Evolutionary conservation across 1,284 basidiomycete species (phyloP), one percentile per base, ranked within the genome.

Genomic region (Austroboletus rostrupii): DNA sequence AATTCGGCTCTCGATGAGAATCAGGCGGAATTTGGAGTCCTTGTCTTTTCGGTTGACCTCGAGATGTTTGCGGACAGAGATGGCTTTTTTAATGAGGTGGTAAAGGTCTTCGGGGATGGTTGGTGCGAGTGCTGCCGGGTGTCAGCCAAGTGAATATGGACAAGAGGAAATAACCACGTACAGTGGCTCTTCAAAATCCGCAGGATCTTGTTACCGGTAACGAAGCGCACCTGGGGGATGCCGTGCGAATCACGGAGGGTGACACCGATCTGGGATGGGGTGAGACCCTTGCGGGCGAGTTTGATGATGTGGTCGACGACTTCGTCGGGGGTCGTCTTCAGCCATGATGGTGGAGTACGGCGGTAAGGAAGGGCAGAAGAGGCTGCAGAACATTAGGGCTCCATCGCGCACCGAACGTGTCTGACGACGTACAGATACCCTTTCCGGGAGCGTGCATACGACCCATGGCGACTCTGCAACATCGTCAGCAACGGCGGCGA

Each of bases 81-180:
- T 95, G 71, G 96, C 96, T 87, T 98, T 98, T 88, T 98, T 98
- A 83, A 98, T 90, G 72, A 97, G 87, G 85, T 94, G 89, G 90
- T 93, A 97, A 56, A 98, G 88, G 83, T 98, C 96, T 85, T 99
- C 96, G 65, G 96, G 96, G 78, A 98, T 93, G 76, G 87, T 83
- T 68, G 95, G 95, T 71, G 89, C 95, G 75, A 98, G 90, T 77
- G 92, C 92, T 95, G 45, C 53, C 52, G 48, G 9, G 13, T 35
- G n/a, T 26, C 13, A 40, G 39, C 39, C 26, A 59, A 59, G 61
- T 59, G 69, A 64, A 69, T 49, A 28, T 9, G n/a, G 14, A 44
- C 14, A 48, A 29, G 48, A 40, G 26, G 48, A 40, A 28, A 43
- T 50, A 6, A 38, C 36, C 39, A 72, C 84, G 73, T 70, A 92